Evolutionary conservation across 768 basidiomycete genomes (phyloP).

Genomic region (Royoungia palumana): DNA sequence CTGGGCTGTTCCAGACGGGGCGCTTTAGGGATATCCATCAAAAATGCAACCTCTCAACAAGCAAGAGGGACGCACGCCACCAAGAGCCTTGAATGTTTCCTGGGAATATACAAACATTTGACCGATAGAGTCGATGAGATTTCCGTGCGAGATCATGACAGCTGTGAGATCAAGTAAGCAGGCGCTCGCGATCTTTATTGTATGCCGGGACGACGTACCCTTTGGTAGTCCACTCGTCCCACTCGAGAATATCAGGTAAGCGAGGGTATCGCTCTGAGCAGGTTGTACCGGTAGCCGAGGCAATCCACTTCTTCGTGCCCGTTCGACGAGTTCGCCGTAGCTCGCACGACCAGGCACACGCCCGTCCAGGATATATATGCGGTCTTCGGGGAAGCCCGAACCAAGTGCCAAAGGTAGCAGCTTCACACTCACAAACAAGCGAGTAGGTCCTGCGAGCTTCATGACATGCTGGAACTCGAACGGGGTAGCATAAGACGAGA

Average conservation of each 20-base stretch:
- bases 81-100: conserved; percentile 32
- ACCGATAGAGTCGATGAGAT: conserved; percentile 45
- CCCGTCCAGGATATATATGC: conserved; percentile 51
- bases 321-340: conserved; percentile 43
- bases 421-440: conserved; percentile 50
- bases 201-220: conserved; percentile 38
- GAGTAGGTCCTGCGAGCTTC: conserved; percentile 45
- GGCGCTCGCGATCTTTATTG: background rate
- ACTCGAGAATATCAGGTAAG: conserved; percentile 73
- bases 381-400: conserved; percentile 36
- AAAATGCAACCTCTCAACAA: background rate
- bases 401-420: conserved; percentile 42
- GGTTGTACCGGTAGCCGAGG: conserved; percentile 42
- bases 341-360: conserved; percentile 37
- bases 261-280: conserved; percentile 52
- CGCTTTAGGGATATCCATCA: conserved; percentile 27
- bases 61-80: conserved; percentile 33
- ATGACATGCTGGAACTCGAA: conserved; percentile 54
- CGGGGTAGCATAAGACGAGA: conserved; percentile 53
- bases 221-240: conserved; percentile 77
- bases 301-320: conserved; percentile 35
- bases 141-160: conserved; percentile 71
- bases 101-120: conserved; percentile 35
- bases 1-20: conserved; percentile 38
- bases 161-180: conserved; percentile 35